Percentiles rank a stretch among this genome's conserved stretches.
Evolutionary conservation across 805 yeast genomes (phyloP).

Genomic region (Saturnispora zaruensis): DNA sequence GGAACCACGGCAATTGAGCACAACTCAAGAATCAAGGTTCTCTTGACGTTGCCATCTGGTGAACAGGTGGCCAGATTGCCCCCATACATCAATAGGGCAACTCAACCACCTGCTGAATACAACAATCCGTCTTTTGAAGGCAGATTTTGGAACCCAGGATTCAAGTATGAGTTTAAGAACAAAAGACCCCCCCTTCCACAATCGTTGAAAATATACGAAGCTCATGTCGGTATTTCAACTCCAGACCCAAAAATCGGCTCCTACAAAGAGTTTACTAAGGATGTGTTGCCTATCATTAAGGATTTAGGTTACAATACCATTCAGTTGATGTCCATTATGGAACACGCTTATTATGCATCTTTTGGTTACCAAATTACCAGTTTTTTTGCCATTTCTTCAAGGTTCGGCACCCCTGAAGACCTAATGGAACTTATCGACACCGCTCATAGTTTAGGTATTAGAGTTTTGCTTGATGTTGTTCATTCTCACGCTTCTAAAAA

Average conservation of each 20-base stretch:
- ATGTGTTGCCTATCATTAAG: constrained; percentile 75
- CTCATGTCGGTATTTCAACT: constrained; percentile 90
- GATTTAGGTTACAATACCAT: constrained; percentile 86
- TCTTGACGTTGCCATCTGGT: constrained; percentile 58
- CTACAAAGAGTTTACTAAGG: constrained; percentile 73
- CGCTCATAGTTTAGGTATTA: constrained; percentile 82
- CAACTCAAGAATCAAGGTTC: constrained; percentile 67
- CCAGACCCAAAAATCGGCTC: constrained; percentile 82
- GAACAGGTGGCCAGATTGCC: constrained; percentile 73
- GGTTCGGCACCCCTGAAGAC: constrained; percentile 95
- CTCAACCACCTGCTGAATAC: constrained; percentile 53
- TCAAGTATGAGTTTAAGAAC: constrained; percentile 50
- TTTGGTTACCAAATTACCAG: constrained; percentile 96
- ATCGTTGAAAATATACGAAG: constrained; percentile 77
- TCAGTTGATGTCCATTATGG: constrained; percentile 97
- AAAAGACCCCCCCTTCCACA: constrained; percentile 49
- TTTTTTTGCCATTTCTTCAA: constrained; percentile 81
- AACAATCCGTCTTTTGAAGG: constrained; percentile 60
- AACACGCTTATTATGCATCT: constrained; percentile 96
- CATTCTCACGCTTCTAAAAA: constrained; percentile 96
- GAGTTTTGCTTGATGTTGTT: constrained; percentile 84
- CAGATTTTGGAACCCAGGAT: constrained; percentile 81
- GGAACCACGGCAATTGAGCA: constrained; percentile 68
- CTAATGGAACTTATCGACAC: constrained; percentile 82
- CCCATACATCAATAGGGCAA: constrained; percentile 82